Conservation (phyloP, 2,329 filamentous ascomycete species). For the Monosporascus sp. region DNA sequence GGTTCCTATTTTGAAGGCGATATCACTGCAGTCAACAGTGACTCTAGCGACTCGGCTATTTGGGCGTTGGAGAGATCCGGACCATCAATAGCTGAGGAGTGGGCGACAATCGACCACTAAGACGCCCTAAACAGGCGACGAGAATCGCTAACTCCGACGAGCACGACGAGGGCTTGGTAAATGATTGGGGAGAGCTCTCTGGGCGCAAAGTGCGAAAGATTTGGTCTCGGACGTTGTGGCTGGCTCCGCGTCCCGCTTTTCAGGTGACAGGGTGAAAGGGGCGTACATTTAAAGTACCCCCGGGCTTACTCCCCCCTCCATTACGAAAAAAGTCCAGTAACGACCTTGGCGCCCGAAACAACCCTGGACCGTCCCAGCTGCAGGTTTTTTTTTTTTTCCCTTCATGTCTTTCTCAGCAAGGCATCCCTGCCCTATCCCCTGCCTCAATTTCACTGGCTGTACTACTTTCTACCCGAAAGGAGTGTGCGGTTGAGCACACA, state of each 20-base stretch:
- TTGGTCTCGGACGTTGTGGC: conserved; percentile 24
- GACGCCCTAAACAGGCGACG: background rate
- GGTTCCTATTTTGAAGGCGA: background rate
- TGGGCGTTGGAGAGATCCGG: background rate
- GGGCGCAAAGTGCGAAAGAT: conserved; percentile 21
- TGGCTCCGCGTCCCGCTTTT: conserved; percentile 1
- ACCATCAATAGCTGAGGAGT: conserved; percentile 7
- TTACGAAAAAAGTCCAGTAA: conserved; percentile 1
- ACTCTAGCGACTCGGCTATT: background rate
- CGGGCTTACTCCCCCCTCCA: conserved; percentile 4
- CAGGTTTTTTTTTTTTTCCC: background rate
- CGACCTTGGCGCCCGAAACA: background rate
- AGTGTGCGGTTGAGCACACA: conserved; percentile 2
- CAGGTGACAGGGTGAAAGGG: background rate
- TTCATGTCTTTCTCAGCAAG: background rate
- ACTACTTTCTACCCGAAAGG: background rate
- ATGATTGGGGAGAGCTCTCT: background rate
- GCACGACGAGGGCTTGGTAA: background rate
- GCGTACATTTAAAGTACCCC: conserved; percentile 7
- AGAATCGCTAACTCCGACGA: background rate
- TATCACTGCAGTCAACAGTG: background rate
- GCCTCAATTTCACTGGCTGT: conserved; percentile 1
- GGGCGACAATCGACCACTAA: background rate
- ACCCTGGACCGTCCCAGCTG: background rate
- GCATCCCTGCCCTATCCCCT: conserved; percentile 1